Percentiles rank a stretch among this genome's conserved stretches.
Evolutionary conservation across 2,329 filamentous ascomycete genomes (phyloP).

Genomic region (Sordariomycetes sp.): DNA sequence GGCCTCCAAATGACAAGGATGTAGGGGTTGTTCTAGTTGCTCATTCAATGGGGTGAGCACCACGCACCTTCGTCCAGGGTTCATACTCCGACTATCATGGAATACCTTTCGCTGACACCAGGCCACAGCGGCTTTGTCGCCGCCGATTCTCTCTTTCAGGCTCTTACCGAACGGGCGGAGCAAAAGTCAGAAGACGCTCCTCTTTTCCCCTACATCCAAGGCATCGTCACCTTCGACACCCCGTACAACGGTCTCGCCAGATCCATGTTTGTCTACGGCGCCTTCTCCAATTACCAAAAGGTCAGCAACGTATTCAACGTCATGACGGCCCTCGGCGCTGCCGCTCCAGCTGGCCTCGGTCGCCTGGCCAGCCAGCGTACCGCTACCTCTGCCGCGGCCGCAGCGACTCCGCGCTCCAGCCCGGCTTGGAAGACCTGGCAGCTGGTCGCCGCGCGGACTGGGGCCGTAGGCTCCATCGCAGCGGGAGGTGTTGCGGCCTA

Average conservation of each 20-base stretch:
- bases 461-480: conserved; percentile 69
- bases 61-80: neutral
- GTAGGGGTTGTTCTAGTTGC: conserved; percentile 72
- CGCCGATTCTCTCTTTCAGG: neutral
- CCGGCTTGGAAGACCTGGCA: conserved; percentile 45
- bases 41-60: conserved; percentile 62
- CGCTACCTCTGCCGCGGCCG: neutral
- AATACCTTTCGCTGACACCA: neutral
- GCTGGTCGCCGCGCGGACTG: conserved; percentile 65
- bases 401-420: conserved; percentile 12
- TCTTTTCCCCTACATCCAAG: conserved; percentile 74
- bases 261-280: conserved; percentile 50
- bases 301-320: conserved; percentile 45
- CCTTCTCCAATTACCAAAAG: conserved; percentile 48
- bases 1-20: conserved; percentile 69
- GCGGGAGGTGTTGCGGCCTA: conserved; percentile 77
- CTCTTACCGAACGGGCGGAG: neutral
- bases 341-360: conserved; percentile 32
- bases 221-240: conserved; percentile 74
- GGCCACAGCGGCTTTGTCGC: neutral
- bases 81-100: neutral
- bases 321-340: conserved; percentile 40
- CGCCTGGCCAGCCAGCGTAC: conserved; percentile 15
- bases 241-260: conserved; percentile 61
- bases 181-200: conserved; percentile 25